phyloP scores from a whole-genome alignment of 2,329 filamentous ascomycete genomes.

The Colletotrichum paranaense region DNA sequence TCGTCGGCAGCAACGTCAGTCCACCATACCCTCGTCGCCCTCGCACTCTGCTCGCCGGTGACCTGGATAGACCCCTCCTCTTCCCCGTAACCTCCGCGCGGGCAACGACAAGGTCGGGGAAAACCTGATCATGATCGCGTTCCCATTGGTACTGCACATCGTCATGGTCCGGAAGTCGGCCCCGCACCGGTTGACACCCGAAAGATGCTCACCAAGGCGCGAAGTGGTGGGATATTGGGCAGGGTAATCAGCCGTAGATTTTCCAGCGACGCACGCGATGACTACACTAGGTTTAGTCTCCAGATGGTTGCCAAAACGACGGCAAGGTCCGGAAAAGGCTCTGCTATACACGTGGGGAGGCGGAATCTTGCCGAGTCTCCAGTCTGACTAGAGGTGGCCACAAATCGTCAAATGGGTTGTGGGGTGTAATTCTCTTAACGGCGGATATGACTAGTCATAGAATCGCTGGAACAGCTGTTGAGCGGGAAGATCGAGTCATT shows the following conservation, averaged over 20 bases:
- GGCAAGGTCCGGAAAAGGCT: constrained; percentile 1
- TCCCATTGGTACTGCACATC: constrained; percentile 12
- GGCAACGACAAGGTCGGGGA: constrained; percentile 8
- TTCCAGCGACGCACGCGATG: background rate
- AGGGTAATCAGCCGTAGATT: constrained; percentile 7
- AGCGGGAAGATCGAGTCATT: constrained; percentile 18
- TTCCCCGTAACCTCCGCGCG: constrained; percentile 1
- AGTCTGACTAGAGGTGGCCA: background rate
- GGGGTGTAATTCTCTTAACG: background rate
- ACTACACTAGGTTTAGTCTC: background rate
- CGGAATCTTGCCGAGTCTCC: constrained; percentile 22
- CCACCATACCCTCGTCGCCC: background rate
- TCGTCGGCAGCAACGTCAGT: constrained; percentile 10
- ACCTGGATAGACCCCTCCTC: background rate
- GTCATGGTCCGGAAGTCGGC: constrained; percentile 24
- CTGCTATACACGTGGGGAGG: background rate
- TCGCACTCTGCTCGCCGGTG: background rate
- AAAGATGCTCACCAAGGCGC: background rate
- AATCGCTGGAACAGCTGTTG: background rate
- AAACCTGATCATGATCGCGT: background rate
- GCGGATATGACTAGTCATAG: constrained; percentile 23
- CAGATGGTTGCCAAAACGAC: background rate
- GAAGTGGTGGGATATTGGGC: constrained; percentile 3
- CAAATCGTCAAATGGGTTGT: constrained; percentile 16
- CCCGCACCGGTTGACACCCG: constrained; percentile 13